Conservation (phyloP, 1,284 basidiomycete genomes). For the Anthracocystis walkeri region DNA sequence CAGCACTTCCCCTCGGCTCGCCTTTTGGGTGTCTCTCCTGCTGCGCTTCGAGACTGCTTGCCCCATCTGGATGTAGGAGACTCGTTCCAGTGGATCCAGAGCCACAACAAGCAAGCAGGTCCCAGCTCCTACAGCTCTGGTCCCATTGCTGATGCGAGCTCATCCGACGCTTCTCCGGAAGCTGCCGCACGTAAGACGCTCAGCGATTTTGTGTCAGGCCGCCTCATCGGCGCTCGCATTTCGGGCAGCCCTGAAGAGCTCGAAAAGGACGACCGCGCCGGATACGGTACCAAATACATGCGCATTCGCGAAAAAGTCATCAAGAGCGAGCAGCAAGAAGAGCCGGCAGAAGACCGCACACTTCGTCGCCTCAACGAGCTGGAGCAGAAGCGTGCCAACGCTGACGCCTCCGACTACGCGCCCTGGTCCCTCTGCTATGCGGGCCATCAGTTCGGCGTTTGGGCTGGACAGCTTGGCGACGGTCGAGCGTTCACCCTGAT, state of each 20-base stretch:
- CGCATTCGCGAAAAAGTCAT: constrained; percentile 32
- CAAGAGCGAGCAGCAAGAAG: constrained; percentile 38
- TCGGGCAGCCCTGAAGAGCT: constrained; percentile 12
- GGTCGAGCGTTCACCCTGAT: constrained; percentile 87
- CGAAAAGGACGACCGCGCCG: constrained; percentile 29
- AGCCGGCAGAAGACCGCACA: constrained; percentile 22
- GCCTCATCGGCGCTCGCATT: constrained; percentile 47
- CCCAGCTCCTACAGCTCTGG: constrained; percentile 62
- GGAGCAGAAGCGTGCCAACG: constrained; percentile 25
- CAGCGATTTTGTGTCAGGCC: constrained; percentile 53
- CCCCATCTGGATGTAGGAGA: constrained; percentile 90
- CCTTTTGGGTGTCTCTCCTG: constrained; percentile 77
- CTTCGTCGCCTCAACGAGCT: constrained; percentile 43
- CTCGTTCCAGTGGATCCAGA: constrained; percentile 76
- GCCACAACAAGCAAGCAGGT: constrained; percentile 69
- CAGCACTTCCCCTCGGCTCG: constrained; percentile 61
- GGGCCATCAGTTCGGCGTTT: constrained; percentile 82
- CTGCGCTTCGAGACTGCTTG: constrained; percentile 79
- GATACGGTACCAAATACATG: constrained; percentile 55
- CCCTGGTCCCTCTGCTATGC: constrained; percentile 66
- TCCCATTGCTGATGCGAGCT: constrained; percentile 45
- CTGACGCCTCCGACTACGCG: constrained; percentile 37
- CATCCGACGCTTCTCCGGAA: constrained; percentile 14
- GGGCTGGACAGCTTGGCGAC: constrained; percentile 97
- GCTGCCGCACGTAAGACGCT: constrained; percentile 46